These are phyloP conservation scores for Tylopilus subfusipes DNA, from an alignment of 768 basidiomycete species.

Conservation along the genomic window DNA sequence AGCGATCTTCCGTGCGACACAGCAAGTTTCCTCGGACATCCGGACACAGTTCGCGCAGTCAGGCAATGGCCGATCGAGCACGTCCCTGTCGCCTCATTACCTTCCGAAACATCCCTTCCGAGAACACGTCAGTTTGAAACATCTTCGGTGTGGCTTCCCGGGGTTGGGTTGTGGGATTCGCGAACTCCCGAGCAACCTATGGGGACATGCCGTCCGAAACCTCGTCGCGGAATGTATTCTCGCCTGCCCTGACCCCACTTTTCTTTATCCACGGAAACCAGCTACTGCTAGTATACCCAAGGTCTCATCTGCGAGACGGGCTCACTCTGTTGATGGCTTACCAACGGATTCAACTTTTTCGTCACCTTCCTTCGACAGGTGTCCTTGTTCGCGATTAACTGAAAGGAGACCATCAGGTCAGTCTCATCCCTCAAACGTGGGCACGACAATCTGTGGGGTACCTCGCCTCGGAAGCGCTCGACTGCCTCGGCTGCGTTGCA, in stretches of 20 bases:
- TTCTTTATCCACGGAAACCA: not conserved
- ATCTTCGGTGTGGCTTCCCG: not conserved
- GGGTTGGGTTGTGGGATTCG: not conserved
- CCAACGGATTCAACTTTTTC: too few relatives aligned
- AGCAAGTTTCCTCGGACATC: not conserved
- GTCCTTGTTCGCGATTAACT: too few relatives aligned
- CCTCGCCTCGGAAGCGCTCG: not conserved
- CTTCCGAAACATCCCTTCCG: not conserved
- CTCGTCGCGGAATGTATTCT: not conserved
- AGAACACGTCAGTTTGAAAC: not conserved
- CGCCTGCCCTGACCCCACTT: too few relatives aligned
- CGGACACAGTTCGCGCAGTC: not conserved
- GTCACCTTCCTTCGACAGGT: too few relatives aligned
- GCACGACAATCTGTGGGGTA: not conserved
- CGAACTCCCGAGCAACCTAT: not conserved
- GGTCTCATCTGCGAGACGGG: not conserved
- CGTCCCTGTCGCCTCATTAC: not conserved
- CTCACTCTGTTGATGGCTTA: too few relatives aligned
- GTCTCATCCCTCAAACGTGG: not conserved
- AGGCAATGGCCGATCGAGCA: not conserved
- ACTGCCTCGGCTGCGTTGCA: not conserved
- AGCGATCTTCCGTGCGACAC: not conserved
- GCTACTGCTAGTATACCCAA: too few relatives aligned
- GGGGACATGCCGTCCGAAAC: not conserved
- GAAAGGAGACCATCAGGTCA: too few relatives aligned